Conservation (phyloP, 495 filamentous ascomycete genomes). For the Podospora australis region DNA sequence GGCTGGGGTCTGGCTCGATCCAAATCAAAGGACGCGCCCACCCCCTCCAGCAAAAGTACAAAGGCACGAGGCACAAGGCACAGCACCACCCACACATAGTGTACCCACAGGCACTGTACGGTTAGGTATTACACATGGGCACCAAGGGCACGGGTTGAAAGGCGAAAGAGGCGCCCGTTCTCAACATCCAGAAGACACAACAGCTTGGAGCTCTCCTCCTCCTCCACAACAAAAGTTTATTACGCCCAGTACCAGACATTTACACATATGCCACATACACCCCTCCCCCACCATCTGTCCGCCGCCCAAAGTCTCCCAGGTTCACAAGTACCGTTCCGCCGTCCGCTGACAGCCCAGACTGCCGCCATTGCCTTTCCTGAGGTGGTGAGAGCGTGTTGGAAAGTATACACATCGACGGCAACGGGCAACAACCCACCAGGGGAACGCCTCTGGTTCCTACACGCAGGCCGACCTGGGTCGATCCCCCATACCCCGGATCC, state of each 20-base stretch:
- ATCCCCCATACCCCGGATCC: neutral
- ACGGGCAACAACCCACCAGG: too few species aligned
- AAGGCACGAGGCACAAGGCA: conserved; percentile 18
- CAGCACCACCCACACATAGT: too few species aligned
- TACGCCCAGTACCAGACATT: too few species aligned
- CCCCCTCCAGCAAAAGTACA: conserved; percentile 11
- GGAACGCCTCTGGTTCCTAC: too few species aligned
- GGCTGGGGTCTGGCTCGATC: conserved; percentile 14
- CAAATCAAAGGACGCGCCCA: conserved; percentile 13
- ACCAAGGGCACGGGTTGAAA: too few species aligned
- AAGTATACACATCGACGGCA: too few species aligned
- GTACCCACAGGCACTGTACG: too few species aligned
- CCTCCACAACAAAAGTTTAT: too few species aligned
- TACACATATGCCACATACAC: neutral
- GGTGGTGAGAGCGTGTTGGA: neutral
- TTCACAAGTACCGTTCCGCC: conserved; percentile 4
- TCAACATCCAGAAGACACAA: too few species aligned
- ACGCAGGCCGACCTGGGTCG: neutral
- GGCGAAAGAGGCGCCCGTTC: too few species aligned
- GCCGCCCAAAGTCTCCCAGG: conserved; percentile 3
- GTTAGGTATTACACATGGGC: too few species aligned
- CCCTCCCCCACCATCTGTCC: neutral
- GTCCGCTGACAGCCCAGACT: neutral
- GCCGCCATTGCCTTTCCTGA: neutral
- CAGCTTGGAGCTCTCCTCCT: too few species aligned